Percentiles rank a stretch among this genome's conserved stretches.
Evolutionary conservation across 106 monocot genomes (phyloP).

Genomic region (Xerophyta viscosa): DNA sequence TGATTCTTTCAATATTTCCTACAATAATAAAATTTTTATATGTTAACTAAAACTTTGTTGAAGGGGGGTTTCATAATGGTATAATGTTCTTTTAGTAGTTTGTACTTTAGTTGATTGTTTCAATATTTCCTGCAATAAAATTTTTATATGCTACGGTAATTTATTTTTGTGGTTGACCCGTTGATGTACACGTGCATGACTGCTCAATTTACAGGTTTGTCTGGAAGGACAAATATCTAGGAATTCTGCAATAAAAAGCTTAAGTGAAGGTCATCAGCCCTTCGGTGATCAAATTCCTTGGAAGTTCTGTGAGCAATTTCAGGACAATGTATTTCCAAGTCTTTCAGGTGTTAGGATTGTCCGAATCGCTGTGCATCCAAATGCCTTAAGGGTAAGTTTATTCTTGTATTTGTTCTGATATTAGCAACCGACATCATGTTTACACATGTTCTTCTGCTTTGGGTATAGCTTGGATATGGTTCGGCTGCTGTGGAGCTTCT

Average conservation of each 20-base stretch:
- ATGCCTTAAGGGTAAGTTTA: conserved; percentile 63
- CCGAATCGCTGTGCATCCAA: conserved; percentile 94
- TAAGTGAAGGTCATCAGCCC: conserved; percentile 66
- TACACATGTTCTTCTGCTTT: neutral
- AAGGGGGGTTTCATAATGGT: no score
- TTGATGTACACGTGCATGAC: no score
- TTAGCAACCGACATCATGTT: neutral
- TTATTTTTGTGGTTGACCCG: no score
- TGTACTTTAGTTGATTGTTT: no score
- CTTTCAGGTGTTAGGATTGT: conserved; percentile 95
- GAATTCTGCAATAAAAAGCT: conserved; percentile 75
- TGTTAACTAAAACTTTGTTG: no score
- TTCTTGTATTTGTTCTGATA: neutral
- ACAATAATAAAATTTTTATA: no score
- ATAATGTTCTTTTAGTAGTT: no score
- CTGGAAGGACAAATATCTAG: conserved; percentile 93
- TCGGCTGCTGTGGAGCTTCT: conserved; percentile 80
- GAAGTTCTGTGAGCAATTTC: conserved; percentile 95
- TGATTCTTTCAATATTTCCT: no score
- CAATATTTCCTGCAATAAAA: no score
- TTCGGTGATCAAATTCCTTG: conserved; percentile 93
- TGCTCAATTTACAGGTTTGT: conserved; percentile 49
- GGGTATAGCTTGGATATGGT: conserved; percentile 83
- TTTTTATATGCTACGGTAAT: no score
- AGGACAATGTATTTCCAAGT: conserved; percentile 77